phyloP scores from a whole-genome alignment of 2,329 filamentous ascomycete species.

The Fusarium siculi region DNA sequence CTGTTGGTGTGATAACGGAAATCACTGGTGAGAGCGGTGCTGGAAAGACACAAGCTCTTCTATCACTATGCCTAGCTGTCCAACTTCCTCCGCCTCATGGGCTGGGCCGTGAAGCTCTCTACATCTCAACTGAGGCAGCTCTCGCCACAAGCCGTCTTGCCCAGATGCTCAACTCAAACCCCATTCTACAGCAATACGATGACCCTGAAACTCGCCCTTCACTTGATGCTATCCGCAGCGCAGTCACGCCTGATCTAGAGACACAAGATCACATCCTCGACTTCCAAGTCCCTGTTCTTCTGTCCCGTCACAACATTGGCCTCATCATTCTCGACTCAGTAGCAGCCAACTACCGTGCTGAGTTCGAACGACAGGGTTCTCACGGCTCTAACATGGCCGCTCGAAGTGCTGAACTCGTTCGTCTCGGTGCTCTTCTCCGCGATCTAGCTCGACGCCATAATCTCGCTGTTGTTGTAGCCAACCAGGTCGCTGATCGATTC shows the following conservation, averaged over 20 bases:
- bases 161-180: slow-evolving; percentile 79
- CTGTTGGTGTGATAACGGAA: slow-evolving; percentile 84
- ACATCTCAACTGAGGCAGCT: slow-evolving; percentile 92
- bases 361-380: slow-evolving; percentile 73
- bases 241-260: slow-evolving; percentile 89
- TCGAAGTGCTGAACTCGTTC: slow-evolving; percentile 79
- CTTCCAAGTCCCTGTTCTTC: slow-evolving; percentile 90
- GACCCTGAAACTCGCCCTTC: slow-evolving; percentile 60
- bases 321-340: slow-evolving; percentile 91
- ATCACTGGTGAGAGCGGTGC: slow-evolving; percentile 92
- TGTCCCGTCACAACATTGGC: slow-evolving; percentile 79
- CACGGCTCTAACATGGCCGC: slow-evolving; percentile 73
- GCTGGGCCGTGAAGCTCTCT: slow-evolving; percentile 79
- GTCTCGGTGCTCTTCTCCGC: slow-evolving; percentile 79
- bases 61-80: slow-evolving; percentile 83
- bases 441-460: slow-evolving; percentile 78
- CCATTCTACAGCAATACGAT: slow-evolving; percentile 59
- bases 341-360: slow-evolving; percentile 93
- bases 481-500: slow-evolving; percentile 95
- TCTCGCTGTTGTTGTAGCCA: slow-evolving; percentile 89
- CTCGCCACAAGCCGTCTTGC: slow-evolving; percentile 83
- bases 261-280: slow-evolving; percentile 94
- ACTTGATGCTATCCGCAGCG: slow-evolving; percentile 80
- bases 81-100: slow-evolving; percentile 82
- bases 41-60: slow-evolving; percentile 94